Base-by-base conservation (phyloP, 192 early-diverging fungal genomes). In the Coemansia sp. region DNA sequence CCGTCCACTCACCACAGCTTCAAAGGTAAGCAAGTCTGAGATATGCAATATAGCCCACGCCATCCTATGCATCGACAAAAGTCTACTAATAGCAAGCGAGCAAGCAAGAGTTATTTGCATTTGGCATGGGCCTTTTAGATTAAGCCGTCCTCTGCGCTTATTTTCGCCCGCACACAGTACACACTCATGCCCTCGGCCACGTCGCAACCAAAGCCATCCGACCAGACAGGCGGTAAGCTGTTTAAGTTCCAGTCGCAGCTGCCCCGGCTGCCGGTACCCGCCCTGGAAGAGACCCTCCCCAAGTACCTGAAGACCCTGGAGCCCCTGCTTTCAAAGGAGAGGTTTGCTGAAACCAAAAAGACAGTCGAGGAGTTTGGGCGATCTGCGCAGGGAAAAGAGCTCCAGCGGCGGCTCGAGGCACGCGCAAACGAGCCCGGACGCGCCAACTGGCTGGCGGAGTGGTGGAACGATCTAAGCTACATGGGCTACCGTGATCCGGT, bases 401-500 rank as follows among this genome's bases (percentile, higher is more conserved):
- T 99, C 40, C 95, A 97, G 81, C 72, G 87, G 67, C 87, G 95
- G 55, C 82, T 99, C 47, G 47, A 89, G 48, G 88, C 88, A 57
- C 85, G 89, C 45, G 89, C 88, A 3, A 83, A 85, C 22, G 82
- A 87, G 68, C 86, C 90, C 23, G 86, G 85, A 50, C 84, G 87
- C 50, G 85, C 85, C 31, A 93, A 91, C 84, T 99, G 95, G 90
- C 84, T 96, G 50, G 92, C 90, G 72, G 93, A 95, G 67, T 99
- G 97, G 97, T 99, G 97, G 97, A 91, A 92, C 68, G 93, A 94
- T 55, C 84, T 90, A 50, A 92, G 93, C 59, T 99, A 99, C 80
- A 86, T 91, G 77, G 91, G 86, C 27, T 98, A 97, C 84, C 88
- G 95, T 58, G 97, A 99, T 67, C 92, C 95, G 13, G 91, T 96